Base-by-base conservation (phyloP, 129 eudicot species). In the Flaveria bidentis region DNA sequence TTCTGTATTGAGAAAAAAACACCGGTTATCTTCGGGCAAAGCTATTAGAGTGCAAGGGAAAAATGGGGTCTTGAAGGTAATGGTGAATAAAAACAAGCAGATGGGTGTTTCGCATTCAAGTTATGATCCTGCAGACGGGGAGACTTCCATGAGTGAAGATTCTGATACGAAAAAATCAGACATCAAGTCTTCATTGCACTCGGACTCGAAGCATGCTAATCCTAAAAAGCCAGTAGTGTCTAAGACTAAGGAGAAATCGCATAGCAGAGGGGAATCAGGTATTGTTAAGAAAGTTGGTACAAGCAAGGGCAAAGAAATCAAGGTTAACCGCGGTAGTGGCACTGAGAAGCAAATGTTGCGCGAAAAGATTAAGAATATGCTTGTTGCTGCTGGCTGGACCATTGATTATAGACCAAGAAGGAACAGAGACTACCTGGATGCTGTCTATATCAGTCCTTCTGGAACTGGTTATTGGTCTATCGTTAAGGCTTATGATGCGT, bases 391-490 rank as follows among this genome's bases (percentile, higher is more conserved):
- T 69, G 96, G 95, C 1, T 93, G 98, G 98, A 88, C 84, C 3
- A 93, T 93, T 64, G 98, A 90, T 85, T 88, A 93, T 82, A 88
- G 98, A 75, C 96, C 96, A 53, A 83, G 96, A 81, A 80, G 82
- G 72, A 86, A 83, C 76, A 78, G 89, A 77, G 88, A 85, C 73
- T 93, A 93, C 75, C 33, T 75, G 63, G 98, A 93, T 88, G 89
- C 98, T 16, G 92, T 93, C 71, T 93, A 93, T 77, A 81, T 88
- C 33, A 86, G 78, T 76, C 96, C 98, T 46, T 17, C 86, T 11
- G 98, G 98, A 62, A 93, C 98, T 28, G 96, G 91, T 70, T 90
- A 78, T 63, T 93, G 98, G 98, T 93, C 98, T 13, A 90, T 93
- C 47, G 83, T 87, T 5, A 93, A 93, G 82, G 98, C 98, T 25